phyloP scores from a whole-genome alignment of 2,329 filamentous ascomycete species.

The Corinectria fuckeliana region DNA sequence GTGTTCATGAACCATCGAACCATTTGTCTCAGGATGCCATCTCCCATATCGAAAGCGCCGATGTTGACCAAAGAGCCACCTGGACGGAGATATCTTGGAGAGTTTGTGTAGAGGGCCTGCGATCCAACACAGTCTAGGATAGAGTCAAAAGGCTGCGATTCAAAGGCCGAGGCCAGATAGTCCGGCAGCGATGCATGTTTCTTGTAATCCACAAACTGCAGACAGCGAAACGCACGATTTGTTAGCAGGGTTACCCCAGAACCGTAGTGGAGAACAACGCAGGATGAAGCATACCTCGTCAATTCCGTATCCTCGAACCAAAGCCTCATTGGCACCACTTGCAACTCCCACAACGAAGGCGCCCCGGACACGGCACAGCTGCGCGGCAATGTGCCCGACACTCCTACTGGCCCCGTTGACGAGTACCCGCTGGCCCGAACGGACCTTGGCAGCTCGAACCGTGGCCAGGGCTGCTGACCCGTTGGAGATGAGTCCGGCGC shows the following conservation, averaged over 20 bases:
- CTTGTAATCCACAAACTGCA: conserved; percentile 3
- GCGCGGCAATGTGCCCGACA: conserved; percentile 4
- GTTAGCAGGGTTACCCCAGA: not conserved
- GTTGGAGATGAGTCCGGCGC: conserved; percentile 12
- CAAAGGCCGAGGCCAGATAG: not conserved
- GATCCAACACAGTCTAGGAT: conserved; percentile 1
- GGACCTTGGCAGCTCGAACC: conserved; percentile 2
- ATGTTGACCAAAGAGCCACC: not conserved
- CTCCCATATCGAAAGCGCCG: not conserved
- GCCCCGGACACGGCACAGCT: conserved; percentile 2
- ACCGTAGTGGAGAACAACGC: not conserved
- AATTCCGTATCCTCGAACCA: conserved; percentile 3
- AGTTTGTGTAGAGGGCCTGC: not conserved
- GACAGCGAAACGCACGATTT: not conserved
- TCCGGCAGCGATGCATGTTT: not conserved
- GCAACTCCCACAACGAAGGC: conserved; percentile 3
- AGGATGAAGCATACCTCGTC: conserved; percentile 1
- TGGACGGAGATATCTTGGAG: not conserved
- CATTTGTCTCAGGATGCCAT: conserved; percentile 4
- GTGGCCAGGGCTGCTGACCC: conserved; percentile 7
- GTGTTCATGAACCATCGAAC: conserved; percentile 14
- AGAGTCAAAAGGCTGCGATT: not conserved
- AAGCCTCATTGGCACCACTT: conserved; percentile 3
- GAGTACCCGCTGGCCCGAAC: conserved; percentile 1
- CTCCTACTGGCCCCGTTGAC: conserved; percentile 4